Evolutionary conservation across 108 stramenopile genomes (phyloP).

Genomic region (Bacterosira constricta): DNA sequence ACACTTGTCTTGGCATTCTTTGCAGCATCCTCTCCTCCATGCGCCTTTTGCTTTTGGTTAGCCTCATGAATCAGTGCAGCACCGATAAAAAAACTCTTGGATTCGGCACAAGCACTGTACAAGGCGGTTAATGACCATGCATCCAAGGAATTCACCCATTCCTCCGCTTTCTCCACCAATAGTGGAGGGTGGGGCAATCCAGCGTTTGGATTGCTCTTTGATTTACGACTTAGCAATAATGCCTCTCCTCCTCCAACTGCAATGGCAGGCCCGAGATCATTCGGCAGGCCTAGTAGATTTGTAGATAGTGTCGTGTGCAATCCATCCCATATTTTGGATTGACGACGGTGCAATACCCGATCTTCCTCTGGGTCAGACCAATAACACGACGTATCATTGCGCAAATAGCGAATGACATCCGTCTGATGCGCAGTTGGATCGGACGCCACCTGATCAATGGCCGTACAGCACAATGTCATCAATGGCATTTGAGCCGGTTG

Average conservation of each 20-base stretch:
- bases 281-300: constrained; percentile 33
- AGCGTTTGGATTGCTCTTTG: neutral
- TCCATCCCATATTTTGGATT: constrained; percentile 67
- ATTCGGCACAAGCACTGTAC: constrained; percentile 78
- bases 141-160: constrained; percentile 72
- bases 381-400: constrained; percentile 92
- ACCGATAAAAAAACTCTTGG: constrained; percentile 90
- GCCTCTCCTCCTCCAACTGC: constrained; percentile 75
- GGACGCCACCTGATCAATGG: constrained; percentile 80
- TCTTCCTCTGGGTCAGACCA: constrained; percentile 83
- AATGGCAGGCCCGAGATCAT: constrained; percentile 53
- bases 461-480: constrained; percentile 95
- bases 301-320: constrained; percentile 57
- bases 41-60: neutral
- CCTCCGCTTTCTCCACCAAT: constrained; percentile 55
- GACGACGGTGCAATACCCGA: constrained; percentile 73
- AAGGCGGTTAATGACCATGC: constrained; percentile 87
- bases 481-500: constrained; percentile 96
- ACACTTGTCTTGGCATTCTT: neutral
- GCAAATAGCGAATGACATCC: constrained; percentile 70
- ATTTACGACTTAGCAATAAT: constrained; percentile 66
- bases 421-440: constrained; percentile 52
- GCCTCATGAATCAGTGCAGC: constrained; percentile 65
- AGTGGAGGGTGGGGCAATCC: constrained; percentile 74
- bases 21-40: neutral